These are phyloP conservation scores for Syzygium jambos DNA, from an alignment of 345 rosid genomes.

Conservation along the genomic window DNA sequence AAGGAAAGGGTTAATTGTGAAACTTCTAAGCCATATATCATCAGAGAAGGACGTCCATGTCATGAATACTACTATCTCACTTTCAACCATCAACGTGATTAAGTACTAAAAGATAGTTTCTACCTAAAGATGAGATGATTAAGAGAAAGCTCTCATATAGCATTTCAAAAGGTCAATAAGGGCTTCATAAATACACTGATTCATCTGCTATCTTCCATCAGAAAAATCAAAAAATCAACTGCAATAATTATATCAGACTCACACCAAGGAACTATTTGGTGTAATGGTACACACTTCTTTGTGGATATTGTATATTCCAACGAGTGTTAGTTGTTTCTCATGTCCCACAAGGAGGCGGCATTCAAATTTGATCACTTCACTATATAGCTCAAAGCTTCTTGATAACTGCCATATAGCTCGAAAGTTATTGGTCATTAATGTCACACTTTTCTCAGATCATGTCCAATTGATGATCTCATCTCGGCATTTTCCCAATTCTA, in stretches of 20 bases:
- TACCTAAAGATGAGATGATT: not conserved
- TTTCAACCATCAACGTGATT: not conserved
- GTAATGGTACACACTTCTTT: not conserved
- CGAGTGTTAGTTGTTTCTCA: not conserved
- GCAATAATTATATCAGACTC: not conserved
- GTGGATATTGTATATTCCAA: not conserved
- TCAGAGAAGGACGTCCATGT: not conserved
- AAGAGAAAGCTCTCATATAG: not conserved
- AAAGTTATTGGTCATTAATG: not conserved
- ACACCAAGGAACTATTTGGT: not conserved
- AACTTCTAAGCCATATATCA: not conserved
- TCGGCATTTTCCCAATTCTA: not conserved
- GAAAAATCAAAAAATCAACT: not conserved
- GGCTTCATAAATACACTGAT: not conserved
- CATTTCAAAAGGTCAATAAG: not conserved
- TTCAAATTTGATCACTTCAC: not conserved
- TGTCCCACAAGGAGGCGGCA: not conserved
- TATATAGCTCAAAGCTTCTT: not conserved
- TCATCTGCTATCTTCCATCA: not conserved
- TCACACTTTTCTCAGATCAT: not conserved
- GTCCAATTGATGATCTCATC: not conserved
- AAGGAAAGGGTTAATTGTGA: not conserved
- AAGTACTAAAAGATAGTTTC: not conserved
- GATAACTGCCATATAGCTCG: not conserved
- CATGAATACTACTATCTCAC: not conserved